Evolutionary conservation across 1,139 yeast species (phyloP).

Genomic region (Nakaseomyces delphensis): DNA sequence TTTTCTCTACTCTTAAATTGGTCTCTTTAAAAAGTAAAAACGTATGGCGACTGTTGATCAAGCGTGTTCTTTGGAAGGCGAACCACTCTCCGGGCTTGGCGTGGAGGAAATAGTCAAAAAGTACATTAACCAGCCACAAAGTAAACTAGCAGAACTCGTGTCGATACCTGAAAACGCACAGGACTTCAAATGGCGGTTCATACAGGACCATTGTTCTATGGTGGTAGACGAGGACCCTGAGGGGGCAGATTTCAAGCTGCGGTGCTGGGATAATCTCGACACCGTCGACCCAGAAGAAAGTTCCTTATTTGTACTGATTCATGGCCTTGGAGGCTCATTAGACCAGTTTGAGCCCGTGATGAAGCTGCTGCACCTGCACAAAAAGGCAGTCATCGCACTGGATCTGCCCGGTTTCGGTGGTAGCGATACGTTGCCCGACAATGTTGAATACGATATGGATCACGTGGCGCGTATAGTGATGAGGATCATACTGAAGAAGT

Average conservation of each 20-base stretch:
- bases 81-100: conserved; percentile 1
- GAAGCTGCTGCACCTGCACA: conserved; percentile 47
- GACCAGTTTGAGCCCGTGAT: conserved; percentile 63
- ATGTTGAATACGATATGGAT: conserved; percentile 17
- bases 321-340: conserved; percentile 66
- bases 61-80: not conserved
- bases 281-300: not conserved
- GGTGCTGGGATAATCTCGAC: conserved; percentile 3
- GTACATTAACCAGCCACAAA: not conserved
- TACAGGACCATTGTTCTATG: not conserved
- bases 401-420: conserved; percentile 70
- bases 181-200: not conserved
- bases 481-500: not conserved
- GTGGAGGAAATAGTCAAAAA: not conserved
- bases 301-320: conserved; percentile 43
- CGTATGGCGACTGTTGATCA: not conserved
- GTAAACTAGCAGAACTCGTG: not conserved
- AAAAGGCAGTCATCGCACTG: conserved; percentile 39
- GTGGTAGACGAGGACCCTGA: not conserved
- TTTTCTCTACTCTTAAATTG: no score
- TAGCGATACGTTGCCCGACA: conserved; percentile 18
- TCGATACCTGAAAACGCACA: not conserved
- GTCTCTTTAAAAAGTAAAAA: no score
- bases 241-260: not conserved
- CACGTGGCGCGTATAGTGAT: conserved; percentile 14